Evolutionary conservation across 202 grass and related monocot genomes (phyloP), one percentile per base, ranked within the genome.

Genomic region (Panicum hallii): DNA sequence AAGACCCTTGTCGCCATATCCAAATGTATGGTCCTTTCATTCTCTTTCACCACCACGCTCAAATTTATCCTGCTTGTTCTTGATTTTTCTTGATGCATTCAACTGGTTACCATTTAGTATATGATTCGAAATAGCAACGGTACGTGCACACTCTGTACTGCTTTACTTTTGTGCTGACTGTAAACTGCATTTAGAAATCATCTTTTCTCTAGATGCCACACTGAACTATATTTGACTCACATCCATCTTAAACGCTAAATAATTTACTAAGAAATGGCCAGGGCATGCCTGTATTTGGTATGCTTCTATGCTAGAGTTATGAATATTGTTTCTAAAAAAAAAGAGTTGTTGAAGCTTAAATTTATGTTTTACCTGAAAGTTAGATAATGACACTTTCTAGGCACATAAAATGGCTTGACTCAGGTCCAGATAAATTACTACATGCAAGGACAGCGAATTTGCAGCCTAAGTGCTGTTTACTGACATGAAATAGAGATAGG

Each of bases 1-100:
- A 3, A 78, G 83, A 88, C 72, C 85, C 11, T 87, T 86, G 64
- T 90, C 88, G 5, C 93, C 93, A 57, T 94, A 92, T 75, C 66
- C 93, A 48, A 95, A 95, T 75, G 90, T 90, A 87, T 79, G 90
- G 30, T 65, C 61, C 12, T 7, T 22, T 1, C 68, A 47, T 23
- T 16, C 26, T 70, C 77, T 76, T 55, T 52, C 52, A 70, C 30
- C 54, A n/a, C 42, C 13, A 50, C 9, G 53, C 11, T 43, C 5
- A 30, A 84, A 61, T 6, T 73, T 8, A 56, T 76, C 71, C 49
- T 52, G 3, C 14, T n/a, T 20, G 1, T 62, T 80, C 0, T 61
- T 38, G 4, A 43, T 65, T 70, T 79, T 69, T 75, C 19, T 17
- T 62, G 7, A 15, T 71, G 19, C 28, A 15, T 50, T 16, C 40